These are phyloP conservation scores for Neotropicomus parvogracilis DNA, from an alignment of 1,284 basidiomycete species.

Conservation along the genomic window DNA sequence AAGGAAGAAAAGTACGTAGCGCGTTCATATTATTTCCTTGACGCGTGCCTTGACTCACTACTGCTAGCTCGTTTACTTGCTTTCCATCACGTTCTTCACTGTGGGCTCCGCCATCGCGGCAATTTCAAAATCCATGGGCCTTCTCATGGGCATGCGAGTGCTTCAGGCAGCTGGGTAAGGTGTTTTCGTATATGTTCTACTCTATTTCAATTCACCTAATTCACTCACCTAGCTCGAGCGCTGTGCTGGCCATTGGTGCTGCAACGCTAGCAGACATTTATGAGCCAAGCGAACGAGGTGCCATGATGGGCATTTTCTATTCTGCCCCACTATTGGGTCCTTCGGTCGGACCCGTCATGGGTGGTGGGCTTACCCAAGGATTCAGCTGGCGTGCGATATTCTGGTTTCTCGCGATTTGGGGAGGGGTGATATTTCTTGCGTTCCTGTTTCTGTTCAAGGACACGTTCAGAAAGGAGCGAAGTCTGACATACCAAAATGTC, in stretches of 20 bases:
- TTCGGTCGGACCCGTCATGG: slow-evolving; percentile 67
- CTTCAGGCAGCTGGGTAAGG: slow-evolving; percentile 64
- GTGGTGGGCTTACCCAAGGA: slow-evolving; percentile 66
- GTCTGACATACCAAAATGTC: slow-evolving; percentile 68
- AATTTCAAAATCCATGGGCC: slow-evolving; percentile 54
- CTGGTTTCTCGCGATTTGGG: slow-evolving; percentile 75
- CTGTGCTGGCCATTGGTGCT: slow-evolving; percentile 76
- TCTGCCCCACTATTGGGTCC: slow-evolving; percentile 59
- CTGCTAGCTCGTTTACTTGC: slow-evolving; percentile 60
- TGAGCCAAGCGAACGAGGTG: slow-evolving; percentile 74
- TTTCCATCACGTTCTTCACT: slow-evolving; percentile 58
- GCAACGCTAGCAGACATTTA: slow-evolving; percentile 82
- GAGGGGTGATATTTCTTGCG: slow-evolving; percentile 50
- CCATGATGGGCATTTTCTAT: slow-evolving; percentile 81
- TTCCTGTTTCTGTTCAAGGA: slow-evolving; percentile 76
- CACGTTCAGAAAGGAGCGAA: slow-evolving; percentile 77
- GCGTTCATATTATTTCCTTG: not conserved
- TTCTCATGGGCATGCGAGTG: slow-evolving; percentile 72
- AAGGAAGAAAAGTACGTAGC: slow-evolving; percentile 64
- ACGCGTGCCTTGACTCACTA: not conserved
- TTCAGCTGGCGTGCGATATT: slow-evolving; percentile 80
- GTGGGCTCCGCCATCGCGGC: slow-evolving; percentile 66
- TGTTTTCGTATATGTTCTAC: not conserved
- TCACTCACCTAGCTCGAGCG: slow-evolving; percentile 53
- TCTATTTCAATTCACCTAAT: not conserved